Evolutionary conservation across 139 green algal genomes (phyloP), one percentile per base, ranked within the genome.

Genomic region (Picochlorum sp.): DNA sequence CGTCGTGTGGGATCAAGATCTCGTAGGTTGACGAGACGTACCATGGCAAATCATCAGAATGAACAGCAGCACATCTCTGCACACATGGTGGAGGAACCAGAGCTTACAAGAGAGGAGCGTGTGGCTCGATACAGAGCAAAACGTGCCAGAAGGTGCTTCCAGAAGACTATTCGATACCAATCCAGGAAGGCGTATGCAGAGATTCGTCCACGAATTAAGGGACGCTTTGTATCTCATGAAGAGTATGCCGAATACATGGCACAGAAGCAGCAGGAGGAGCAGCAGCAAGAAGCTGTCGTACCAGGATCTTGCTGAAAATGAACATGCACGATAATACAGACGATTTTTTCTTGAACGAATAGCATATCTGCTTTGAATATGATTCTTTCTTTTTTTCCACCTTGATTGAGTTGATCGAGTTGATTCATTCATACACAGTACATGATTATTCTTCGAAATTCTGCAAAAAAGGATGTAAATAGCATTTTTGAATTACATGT

Each of bases 171-270:
- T 23, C 69, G 69, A n/a, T 76, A 76, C 62, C 52, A 76, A 57
- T 67, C 49, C 24, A 52, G 69, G 34, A 76, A 76, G 63, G 70
- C 70, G 0, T 77, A 77, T 32, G 71, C 71, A 18, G 65, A 77
- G 49, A 58, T 73, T 45, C 65, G 71, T 59, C 71, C 71, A 8
- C 63, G 71, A 32, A 77, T 77, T 60, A 77, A 77, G 65, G 71
- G 71, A 13, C 65, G 71, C 6, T 77, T 77, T 65, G 71, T 72
- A 20, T 72, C 59, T 45, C 71, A 64, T 20, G 71, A 68, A 50
- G 71, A 77, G 71, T 68, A 61, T 32, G 71, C 65, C 1, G 69
- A 52, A 3, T 71, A 76, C 54, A 59, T 49, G 51, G 51, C 51
- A 13, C 13, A 30, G 13, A 20, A 59, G 20, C n/a, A 30, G 26